These are phyloP conservation scores for Xylaria sp. DNA, from an alignment of 2,329 filamentous ascomycete genomes.

Conservation along the genomic window DNA sequence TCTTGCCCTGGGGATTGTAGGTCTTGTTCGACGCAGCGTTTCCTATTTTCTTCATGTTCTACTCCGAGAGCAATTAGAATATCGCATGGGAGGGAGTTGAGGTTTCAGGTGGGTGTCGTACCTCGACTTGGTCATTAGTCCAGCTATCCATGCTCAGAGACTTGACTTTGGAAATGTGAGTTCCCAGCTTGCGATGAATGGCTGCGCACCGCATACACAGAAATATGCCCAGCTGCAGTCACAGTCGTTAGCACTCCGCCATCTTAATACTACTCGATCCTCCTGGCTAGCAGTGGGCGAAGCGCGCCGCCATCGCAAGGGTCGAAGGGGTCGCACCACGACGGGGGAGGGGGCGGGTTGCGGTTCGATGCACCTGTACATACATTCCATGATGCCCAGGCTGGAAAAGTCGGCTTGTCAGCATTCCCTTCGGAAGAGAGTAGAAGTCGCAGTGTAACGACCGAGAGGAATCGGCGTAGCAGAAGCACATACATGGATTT, in stretches of 20 bases:
- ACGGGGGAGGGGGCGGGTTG: constrained; percentile 19
- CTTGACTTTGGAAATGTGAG: constrained; percentile 98
- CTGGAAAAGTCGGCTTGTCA: constrained; percentile 58
- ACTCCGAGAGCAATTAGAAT: constrained; percentile 35
- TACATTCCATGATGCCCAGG: constrained; percentile 97
- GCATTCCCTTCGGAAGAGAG: constrained; percentile 17
- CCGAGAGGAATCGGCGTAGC: background rate
- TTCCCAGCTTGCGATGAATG: constrained; percentile 94
- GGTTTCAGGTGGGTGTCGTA: constrained; percentile 57
- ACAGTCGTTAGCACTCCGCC: constrained; percentile 41
- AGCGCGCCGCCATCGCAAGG: constrained; percentile 18
- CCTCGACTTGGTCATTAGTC: constrained; percentile 95
- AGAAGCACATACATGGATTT: constrained; percentile 79
- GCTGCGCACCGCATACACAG: constrained; percentile 97
- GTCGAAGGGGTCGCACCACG: background rate
- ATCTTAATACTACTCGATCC: background rate
- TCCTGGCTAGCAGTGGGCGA: constrained; percentile 16
- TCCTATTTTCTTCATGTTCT: constrained; percentile 96
- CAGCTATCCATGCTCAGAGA: constrained; percentile 98
- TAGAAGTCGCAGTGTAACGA: constrained; percentile 19
- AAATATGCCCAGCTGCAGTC: constrained; percentile 84
- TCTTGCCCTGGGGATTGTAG: constrained; percentile 87
- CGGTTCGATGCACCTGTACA: constrained; percentile 60
- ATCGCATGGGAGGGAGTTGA: constrained; percentile 29
- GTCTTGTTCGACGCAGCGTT: constrained; percentile 87